Conservation (phyloP, 2,329 filamentous ascomycete genomes). For the Teratosphaeria viscida region DNA sequence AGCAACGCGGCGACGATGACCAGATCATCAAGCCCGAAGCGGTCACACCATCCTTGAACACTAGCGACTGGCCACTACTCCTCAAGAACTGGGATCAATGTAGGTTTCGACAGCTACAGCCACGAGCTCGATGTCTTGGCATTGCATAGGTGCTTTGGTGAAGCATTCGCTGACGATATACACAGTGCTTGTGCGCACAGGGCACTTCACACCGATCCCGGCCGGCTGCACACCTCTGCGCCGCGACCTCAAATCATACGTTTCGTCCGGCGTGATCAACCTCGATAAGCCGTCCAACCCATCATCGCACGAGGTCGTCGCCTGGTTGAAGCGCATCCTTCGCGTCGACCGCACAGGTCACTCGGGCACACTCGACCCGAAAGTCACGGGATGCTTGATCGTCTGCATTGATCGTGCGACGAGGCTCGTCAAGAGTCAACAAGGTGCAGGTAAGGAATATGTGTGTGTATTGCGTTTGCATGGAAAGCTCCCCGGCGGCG, state of each 20-base stretch:
- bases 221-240: constrained; percentile 83
- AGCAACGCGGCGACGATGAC: constrained; percentile 48
- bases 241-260: constrained; percentile 92
- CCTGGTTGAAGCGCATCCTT: constrained; percentile 97
- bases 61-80: constrained; percentile 83
- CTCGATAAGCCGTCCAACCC: constrained; percentile 96
- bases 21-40: constrained; percentile 90
- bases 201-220: constrained; percentile 94
- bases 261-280: constrained; percentile 97
- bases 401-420: constrained; percentile 95
- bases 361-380: constrained; percentile 95
- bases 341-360: constrained; percentile 95
- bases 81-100: constrained; percentile 92
- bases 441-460: constrained; percentile 98
- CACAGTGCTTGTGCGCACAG: constrained; percentile 79
- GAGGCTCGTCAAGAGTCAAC: constrained; percentile 95
- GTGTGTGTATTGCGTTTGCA: constrained; percentile 91
- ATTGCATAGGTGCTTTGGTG: neutral
- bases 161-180: constrained; percentile 14
- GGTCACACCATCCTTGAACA: constrained; percentile 66
- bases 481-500: constrained; percentile 86
- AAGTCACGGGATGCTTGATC: constrained; percentile 92
- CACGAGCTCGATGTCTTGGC: neutral
- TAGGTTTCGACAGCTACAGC: constrained; percentile 36
- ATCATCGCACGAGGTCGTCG: constrained; percentile 95